Conservation (phyloP, 2,329 filamentous ascomycete genomes). For the Xylaria sp. region DNA sequence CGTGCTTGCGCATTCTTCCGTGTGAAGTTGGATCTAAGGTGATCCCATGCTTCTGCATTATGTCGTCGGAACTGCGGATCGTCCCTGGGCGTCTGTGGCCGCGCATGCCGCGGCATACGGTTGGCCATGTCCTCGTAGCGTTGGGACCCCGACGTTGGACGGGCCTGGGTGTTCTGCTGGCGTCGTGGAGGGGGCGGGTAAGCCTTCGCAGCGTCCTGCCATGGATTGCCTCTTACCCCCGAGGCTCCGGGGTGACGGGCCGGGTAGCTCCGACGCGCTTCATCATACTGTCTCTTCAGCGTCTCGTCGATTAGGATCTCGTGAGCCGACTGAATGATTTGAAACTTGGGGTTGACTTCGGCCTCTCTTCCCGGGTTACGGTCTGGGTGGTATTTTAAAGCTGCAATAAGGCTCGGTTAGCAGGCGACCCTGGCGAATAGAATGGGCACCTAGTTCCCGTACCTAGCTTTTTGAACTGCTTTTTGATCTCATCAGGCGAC, state of each 20-base stretch:
- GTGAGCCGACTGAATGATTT: constrained; percentile 86
- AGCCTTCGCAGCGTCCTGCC: constrained; percentile 60
- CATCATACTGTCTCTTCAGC: constrained; percentile 65
- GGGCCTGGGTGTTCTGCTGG: constrained; percentile 38
- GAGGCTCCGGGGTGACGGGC: constrained; percentile 60
- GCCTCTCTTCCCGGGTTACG: constrained; percentile 85
- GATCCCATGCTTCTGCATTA: constrained; percentile 53
- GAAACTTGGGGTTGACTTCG: constrained; percentile 84
- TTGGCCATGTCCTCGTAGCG: constrained; percentile 53
- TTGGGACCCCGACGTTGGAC: constrained; percentile 55
- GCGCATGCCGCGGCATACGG: constrained; percentile 39
- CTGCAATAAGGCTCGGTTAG: constrained; percentile 57
- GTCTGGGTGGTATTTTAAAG: constrained; percentile 88
- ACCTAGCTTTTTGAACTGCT: constrained; percentile 87
- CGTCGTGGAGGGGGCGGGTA: constrained; percentile 62
- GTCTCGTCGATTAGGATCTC: constrained; percentile 72
- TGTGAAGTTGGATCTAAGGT: constrained; percentile 47
- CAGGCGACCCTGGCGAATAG: background rate
- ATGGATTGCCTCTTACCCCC: constrained; percentile 68
- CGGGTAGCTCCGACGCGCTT: constrained; percentile 53
- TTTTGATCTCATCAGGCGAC: constrained; percentile 81
- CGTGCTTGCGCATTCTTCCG: constrained; percentile 41
- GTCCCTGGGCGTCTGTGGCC: constrained; percentile 39
- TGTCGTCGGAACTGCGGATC: constrained; percentile 45
- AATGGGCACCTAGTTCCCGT: constrained; percentile 33